phyloP scores from a whole-genome alignment of 352 stramenopile species.

The Ophiocytium majus region DNA sequence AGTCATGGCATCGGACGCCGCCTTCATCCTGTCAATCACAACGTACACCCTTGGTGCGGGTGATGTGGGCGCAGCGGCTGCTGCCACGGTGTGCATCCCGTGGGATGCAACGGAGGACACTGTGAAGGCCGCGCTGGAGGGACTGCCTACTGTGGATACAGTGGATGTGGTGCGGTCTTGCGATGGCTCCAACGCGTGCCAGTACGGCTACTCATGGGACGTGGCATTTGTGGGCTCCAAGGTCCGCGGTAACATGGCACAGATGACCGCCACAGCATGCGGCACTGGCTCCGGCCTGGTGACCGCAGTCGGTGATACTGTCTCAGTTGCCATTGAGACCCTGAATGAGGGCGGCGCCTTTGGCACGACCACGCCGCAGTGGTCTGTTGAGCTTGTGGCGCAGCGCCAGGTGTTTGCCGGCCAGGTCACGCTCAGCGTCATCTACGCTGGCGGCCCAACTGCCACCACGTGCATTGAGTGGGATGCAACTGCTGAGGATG shows the following conservation, averaged over 20 bases:
- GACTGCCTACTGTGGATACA: conserved; percentile 50
- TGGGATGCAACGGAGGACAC: conserved; percentile 63
- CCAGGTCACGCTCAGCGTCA: neutral
- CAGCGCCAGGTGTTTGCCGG: neutral
- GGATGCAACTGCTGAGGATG: conserved; percentile 63
- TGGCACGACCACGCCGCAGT: conserved; percentile 62
- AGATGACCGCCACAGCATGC: conserved; percentile 61
- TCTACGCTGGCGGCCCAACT: neutral
- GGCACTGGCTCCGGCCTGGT: conserved; percentile 60
- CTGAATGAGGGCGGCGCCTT: conserved; percentile 63
- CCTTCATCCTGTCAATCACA: conserved; percentile 44
- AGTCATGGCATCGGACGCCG: conserved; percentile 29
- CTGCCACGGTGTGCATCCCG: conserved; percentile 62
- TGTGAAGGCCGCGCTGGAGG: conserved; percentile 55
- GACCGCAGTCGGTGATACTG: too few relatives aligned
- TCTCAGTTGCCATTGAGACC: too few relatives aligned
- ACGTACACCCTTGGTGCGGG: neutral
- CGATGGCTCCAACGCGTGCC: conserved; percentile 68
- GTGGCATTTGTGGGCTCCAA: conserved; percentile 47
- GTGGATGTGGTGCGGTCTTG: conserved; percentile 64
- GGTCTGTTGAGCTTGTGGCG: neutral
- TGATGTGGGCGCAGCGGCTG: conserved; percentile 22
- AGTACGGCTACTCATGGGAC: conserved; percentile 52
- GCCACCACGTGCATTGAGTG: conserved; percentile 66
- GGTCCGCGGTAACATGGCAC: conserved; percentile 64